phyloP scores from a whole-genome alignment of 1,139 yeast genomes.

The Hyphopichia pseudoburtonii region DNA sequence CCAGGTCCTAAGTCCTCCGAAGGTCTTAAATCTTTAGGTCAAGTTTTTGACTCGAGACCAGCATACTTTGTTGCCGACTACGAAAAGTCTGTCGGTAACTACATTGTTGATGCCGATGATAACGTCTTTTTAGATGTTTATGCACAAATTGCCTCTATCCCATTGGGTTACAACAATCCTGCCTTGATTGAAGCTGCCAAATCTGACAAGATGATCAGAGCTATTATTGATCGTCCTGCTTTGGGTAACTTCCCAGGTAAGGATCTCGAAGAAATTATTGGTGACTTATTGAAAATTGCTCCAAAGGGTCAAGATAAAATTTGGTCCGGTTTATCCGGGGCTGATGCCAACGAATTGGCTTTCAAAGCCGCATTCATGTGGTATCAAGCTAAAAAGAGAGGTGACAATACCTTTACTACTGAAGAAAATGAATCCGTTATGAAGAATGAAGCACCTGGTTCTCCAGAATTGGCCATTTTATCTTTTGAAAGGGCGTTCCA shows the following conservation, averaged over 20 bases:
- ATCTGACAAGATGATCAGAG: slow-evolving; percentile 63
- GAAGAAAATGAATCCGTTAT: slow-evolving; percentile 64
- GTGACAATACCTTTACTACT: slow-evolving; percentile 52
- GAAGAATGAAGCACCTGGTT: slow-evolving; percentile 70
- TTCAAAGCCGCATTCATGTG: slow-evolving; percentile 82
- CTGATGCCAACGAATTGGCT: slow-evolving; percentile 83
- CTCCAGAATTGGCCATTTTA: slow-evolving; percentile 70
- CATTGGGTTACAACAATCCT: slow-evolving; percentile 80
- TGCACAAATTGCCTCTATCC: slow-evolving; percentile 77
- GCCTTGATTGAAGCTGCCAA: slow-evolving; percentile 60
- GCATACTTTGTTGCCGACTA: slow-evolving; percentile 71
- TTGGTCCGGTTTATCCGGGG: slow-evolving; percentile 80
- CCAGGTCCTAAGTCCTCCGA: slow-evolving; percentile 66
- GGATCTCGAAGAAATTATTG: slow-evolving; percentile 59
- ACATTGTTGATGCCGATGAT: slow-evolving; percentile 71
- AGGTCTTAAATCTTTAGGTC: slow-evolving; percentile 46
- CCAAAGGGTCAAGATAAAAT: slow-evolving; percentile 67
- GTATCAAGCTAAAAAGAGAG: slow-evolving; percentile 64
- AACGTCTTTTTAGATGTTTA: slow-evolving; percentile 67
- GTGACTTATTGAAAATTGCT: slow-evolving; percentile 59
- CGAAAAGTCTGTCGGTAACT: slow-evolving; percentile 67
- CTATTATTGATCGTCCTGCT: slow-evolving; percentile 76
- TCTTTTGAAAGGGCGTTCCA: slow-evolving; percentile 79
- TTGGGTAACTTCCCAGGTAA: slow-evolving; percentile 71
- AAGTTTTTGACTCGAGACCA: slow-evolving; percentile 64